Base-by-base conservation (phyloP, 2,329 filamentous ascomycete genomes). In the Scedosporium boydii region DNA sequence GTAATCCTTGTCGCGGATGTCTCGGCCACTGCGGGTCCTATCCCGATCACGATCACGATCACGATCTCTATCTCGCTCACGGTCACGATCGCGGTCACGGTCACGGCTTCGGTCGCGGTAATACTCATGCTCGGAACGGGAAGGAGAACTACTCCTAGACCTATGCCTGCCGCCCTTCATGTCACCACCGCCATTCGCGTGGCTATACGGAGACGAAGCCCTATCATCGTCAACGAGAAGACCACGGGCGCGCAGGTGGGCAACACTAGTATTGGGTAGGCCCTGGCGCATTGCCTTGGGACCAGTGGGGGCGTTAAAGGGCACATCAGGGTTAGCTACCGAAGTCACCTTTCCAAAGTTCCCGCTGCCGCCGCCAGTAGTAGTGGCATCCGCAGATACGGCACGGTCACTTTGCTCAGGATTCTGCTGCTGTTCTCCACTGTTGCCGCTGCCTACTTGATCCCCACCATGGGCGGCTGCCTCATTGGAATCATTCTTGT, bases 221-320 rank as follows among this genome's bases (percentile, higher is more conserved):
- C 68, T 69, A 59, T 77, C 72, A 66, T 77, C 76, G 67, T 73
- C 74, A 44, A 82, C 75, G 66, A 73, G 80, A 69, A 76, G 78
- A 46, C 80, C 80, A 65, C 79, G 75, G 26, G 82, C 82, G 1
- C 59, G 59, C n/a, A 61, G 48, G 59, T 56, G 59, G n/a, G 59
- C 46, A 61, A 90, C 83, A 67, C 89, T 90, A 63, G 88, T 93
- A 73, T 96, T 96, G 60, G 90, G 89, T 10, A 92, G 79, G 34
- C 92, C 91, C 74, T 95, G 89, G 66, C 93, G 85, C 91, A 98
- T 96, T 18, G 95, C 95, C 75, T 95, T 93, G 58, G 95, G 95
- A 9, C 93, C 95, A 62, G 89, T 96, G 29, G 95, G 95, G 29
- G 95, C 95, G 76, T 82, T 91, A 76, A 86, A 74, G 55, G 85